Percentiles rank a stretch among this genome's conserved stretches.
These are phyloP conservation scores for Salmacisia buchloeana DNA, from an alignment of 1,284 basidiomycete genomes.

Conservation along the genomic window DNA sequence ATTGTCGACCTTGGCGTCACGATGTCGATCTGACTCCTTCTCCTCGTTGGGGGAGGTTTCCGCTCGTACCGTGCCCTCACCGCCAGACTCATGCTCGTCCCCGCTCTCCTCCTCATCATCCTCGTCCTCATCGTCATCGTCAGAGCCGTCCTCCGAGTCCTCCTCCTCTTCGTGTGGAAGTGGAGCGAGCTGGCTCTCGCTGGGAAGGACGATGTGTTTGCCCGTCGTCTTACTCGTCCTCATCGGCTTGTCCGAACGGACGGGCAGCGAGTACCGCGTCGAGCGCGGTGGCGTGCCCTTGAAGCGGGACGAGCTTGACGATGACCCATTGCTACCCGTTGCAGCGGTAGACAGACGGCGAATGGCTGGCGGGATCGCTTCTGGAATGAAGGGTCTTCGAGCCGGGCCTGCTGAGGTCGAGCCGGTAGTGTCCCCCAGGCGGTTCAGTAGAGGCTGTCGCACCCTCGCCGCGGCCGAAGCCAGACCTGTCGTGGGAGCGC, in stretches of 20 bases:
- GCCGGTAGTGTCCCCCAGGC: neutral
- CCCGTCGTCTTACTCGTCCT: conserved; percentile 85
- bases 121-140: conserved; percentile 36
- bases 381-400: neutral
- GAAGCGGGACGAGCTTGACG: conserved; percentile 22
- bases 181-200: conserved; percentile 81
- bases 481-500: neutral
- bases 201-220: conserved; percentile 83
- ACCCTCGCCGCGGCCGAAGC: conserved; percentile 5
- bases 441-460: conserved; percentile 12
- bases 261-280: conserved; percentile 46
- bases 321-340: conserved; percentile 10
- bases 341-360: neutral
- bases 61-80: conserved; percentile 15
- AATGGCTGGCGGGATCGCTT: neutral
- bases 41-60: conserved; percentile 42
- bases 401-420: neutral
- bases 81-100: conserved; percentile 42
- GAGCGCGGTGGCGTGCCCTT: conserved; percentile 47
- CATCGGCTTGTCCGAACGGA: conserved; percentile 54
- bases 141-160: conserved; percentile 51
- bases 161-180: conserved; percentile 54
- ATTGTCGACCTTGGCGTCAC: neutral
- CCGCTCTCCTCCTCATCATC: conserved; percentile 44
- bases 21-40: conserved; percentile 45